A percentile compares a stretch with the other conserved stretches of the same genome.
Conservation (phyloP, 2,329 filamentous ascomycete species). For the Aspergillus calidoustus region DNA sequence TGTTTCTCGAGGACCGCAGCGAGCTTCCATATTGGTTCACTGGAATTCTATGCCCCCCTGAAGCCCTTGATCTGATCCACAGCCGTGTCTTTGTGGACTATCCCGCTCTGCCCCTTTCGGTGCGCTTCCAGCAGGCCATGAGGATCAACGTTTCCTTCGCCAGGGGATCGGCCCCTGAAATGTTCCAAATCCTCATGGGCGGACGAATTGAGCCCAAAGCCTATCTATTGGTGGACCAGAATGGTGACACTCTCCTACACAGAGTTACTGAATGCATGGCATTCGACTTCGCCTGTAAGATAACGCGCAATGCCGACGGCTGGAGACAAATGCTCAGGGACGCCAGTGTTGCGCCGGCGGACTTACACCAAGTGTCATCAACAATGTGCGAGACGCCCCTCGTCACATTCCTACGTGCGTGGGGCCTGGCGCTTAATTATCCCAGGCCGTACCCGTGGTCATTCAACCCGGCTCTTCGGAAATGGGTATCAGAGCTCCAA, state of each 20-base stretch:
- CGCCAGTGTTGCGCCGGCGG: background rate
- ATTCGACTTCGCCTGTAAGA: background rate
- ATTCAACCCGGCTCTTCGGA: background rate
- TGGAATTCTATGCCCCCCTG: background rate
- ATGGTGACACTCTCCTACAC: background rate
- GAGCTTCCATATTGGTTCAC: background rate
- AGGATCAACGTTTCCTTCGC: fast-evolving
- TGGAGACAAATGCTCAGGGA: background rate
- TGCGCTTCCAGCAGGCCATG: background rate
- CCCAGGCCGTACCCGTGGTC: background rate
- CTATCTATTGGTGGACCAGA: background rate
- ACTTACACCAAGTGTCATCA: background rate
- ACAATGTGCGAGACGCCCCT: background rate
- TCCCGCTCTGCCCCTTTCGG: background rate
- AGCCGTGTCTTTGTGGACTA: background rate
- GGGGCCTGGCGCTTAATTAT: no score
- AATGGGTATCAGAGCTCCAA: background rate
- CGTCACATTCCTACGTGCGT: background rate
- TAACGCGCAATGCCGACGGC: background rate
- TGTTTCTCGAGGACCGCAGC: no score
- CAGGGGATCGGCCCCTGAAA: background rate
- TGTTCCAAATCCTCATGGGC: background rate
- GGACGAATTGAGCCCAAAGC: background rate
- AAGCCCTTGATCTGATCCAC: background rate
- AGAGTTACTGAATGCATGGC: background rate